Evolutionary conservation across 2,329 filamentous ascomycete genomes (phyloP).

Genomic region (Whalleya microplaca): DNA sequence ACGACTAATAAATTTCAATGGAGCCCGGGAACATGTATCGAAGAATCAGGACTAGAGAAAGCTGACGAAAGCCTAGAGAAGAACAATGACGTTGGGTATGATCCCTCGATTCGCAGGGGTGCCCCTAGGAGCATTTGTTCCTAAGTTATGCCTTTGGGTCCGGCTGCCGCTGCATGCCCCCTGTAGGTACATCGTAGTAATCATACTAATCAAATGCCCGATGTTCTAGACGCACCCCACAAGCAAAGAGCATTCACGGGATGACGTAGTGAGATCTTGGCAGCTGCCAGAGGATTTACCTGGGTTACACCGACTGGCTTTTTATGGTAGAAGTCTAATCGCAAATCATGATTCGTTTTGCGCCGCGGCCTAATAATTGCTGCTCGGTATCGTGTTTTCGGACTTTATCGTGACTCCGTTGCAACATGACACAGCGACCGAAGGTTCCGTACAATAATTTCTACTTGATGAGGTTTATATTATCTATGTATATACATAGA

Average conservation of each 20-base stretch:
- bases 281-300: too few species aligned
- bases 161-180: too few species aligned
- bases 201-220: background rate
- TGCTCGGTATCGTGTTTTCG: background rate
- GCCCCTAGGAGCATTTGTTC: constrained; percentile 10
- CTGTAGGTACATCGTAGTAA: too few species aligned
- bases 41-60: constrained; percentile 3
- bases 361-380: background rate
- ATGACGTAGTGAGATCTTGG: background rate
- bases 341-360: background rate
- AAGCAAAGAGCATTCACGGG: background rate
- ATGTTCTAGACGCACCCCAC: background rate
- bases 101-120: constrained; percentile 18
- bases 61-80: constrained; percentile 27
- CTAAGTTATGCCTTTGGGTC: too few species aligned
- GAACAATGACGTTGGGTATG: constrained; percentile 23
- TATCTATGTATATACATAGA: background rate
- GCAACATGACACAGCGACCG: background rate
- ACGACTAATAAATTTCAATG: constrained; percentile 5
- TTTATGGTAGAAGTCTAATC: background rate
- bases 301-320: too few species aligned
- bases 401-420: background rate
- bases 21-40: constrained; percentile 13
- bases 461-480: background rate
- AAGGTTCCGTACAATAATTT: background rate